Evolutionary conservation across 352 stramenopile species (phyloP).

Genomic region (Albugo laibachii): DNA sequence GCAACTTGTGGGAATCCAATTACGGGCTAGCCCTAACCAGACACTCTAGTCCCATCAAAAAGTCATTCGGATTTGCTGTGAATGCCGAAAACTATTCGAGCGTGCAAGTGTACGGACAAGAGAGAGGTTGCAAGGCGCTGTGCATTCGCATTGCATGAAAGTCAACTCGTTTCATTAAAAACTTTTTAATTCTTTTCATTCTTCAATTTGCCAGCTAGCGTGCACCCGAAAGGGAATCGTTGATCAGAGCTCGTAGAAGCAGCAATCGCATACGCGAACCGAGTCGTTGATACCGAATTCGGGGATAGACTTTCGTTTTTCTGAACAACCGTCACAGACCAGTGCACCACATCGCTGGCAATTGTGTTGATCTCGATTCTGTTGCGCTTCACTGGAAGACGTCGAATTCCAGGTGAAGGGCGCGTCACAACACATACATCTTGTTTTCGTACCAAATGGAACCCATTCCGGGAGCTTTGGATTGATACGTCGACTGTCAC

Average conservation of each 20-base stretch:
- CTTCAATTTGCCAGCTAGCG: no score
- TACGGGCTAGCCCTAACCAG: no score
- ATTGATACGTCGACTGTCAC: slow-evolving; percentile 36
- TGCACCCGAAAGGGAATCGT: no score
- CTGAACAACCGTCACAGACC: slow-evolving; percentile 68
- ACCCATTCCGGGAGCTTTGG: slow-evolving; percentile 43
- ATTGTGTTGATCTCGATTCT: slow-evolving; percentile 81
- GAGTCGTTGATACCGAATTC: slow-evolving; percentile 73
- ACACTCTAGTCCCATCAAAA: no score
- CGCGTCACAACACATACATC: slow-evolving; percentile 76
- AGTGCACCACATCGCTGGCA: slow-evolving; percentile 64
- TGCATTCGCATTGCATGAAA: no score
- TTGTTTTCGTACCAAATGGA: slow-evolving; percentile 60
- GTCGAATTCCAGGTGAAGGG: slow-evolving; percentile 82
- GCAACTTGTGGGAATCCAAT: no score
- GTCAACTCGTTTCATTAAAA: no score
- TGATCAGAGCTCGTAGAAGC: slow-evolving; percentile 36
- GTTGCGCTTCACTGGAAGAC: slow-evolving; percentile 73
- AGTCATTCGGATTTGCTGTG: no score
- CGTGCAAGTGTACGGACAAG: no score
- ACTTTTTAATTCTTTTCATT: no score
- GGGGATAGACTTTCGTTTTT: slow-evolving; percentile 69
- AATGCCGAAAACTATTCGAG: no score
- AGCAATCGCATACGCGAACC: slow-evolving; percentile 70
- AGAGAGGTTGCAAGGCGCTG: no score